Evolutionary conservation across 306 rosid species (phyloP).

Genomic region (Psophocarpus tetragonolobus): DNA sequence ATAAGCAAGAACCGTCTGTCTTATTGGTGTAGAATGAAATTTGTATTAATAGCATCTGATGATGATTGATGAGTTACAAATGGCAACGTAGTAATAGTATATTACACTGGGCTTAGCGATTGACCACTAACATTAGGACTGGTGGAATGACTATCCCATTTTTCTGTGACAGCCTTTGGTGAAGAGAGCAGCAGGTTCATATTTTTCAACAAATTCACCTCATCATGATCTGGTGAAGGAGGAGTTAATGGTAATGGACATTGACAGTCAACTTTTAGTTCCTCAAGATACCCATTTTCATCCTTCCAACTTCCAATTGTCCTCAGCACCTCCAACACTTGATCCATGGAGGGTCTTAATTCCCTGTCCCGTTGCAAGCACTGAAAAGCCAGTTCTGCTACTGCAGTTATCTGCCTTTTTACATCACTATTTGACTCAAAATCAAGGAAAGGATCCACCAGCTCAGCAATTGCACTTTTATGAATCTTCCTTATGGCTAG

Average conservation of each 20-base stretch:
- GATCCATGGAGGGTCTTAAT: constrained; percentile 68
- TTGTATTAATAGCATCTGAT: too few species aligned
- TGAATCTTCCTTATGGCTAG: constrained; percentile 61
- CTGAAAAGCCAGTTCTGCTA: constrained; percentile 66
- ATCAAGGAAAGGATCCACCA: constrained; percentile 57
- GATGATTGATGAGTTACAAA: too few species aligned
- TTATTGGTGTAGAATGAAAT: too few species aligned
- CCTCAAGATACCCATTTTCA: not conserved
- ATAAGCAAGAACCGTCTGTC: too few species aligned
- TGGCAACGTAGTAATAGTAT: too few species aligned
- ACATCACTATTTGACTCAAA: constrained; percentile 49
- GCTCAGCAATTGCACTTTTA: constrained; percentile 41
- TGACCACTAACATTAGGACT: not conserved
- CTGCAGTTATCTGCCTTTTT: constrained; percentile 39
- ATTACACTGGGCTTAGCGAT: not conserved
- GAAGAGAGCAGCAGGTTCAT: not conserved
- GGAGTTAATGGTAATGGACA: not conserved
- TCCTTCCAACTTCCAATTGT: not conserved
- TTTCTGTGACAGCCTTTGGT: not conserved
- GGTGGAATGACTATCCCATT: not conserved
- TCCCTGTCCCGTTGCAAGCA: constrained; percentile 69
- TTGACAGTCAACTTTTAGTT: not conserved
- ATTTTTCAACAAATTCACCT: not conserved
- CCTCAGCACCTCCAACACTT: constrained; percentile 46
- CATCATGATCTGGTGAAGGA: not conserved